A percentile compares a stretch with the other conserved stretches of the same genome.
phyloP scores from a whole-genome alignment of 2,329 filamentous ascomycete species.

The Fusarium sp. region DNA sequence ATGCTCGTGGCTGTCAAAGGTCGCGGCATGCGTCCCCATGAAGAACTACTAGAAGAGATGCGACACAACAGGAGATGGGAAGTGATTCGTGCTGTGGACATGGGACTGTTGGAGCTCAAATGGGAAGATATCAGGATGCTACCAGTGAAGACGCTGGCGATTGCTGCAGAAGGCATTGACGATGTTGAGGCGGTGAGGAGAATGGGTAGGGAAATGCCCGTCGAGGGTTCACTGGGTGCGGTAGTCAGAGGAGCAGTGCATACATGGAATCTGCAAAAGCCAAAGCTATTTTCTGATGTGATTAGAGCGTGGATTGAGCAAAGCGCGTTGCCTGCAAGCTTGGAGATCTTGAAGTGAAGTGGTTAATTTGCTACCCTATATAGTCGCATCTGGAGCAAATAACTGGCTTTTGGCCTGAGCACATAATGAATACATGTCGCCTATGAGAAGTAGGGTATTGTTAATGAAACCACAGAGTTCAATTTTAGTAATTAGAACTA shows the following conservation, averaged over 20 bases:
- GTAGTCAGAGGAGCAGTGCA: slow-evolving; percentile 51
- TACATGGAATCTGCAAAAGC: slow-evolving; percentile 54
- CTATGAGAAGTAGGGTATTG: slow-evolving; percentile 19
- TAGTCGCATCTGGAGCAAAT: neutral
- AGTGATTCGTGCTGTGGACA: slow-evolving; percentile 38
- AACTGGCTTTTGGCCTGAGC: neutral
- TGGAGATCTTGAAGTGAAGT: slow-evolving; percentile 34
- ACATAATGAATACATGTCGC: neutral
- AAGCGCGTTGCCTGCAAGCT: slow-evolving; percentile 39
- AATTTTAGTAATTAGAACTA: slow-evolving; percentile 1
- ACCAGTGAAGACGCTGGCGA: slow-evolving; percentile 41
- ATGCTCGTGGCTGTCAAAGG: slow-evolving; percentile 41
- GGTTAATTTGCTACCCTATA: slow-evolving; percentile 6
- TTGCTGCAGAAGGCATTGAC: slow-evolving; percentile 48
- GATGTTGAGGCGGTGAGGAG: slow-evolving; percentile 44
- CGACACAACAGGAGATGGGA: slow-evolving; percentile 45
- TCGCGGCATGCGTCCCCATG: slow-evolving; percentile 41
- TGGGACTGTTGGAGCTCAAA: slow-evolving; percentile 36
- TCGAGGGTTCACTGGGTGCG: slow-evolving; percentile 43
- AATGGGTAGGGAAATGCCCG: slow-evolving; percentile 41
- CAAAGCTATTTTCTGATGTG: slow-evolving; percentile 50
- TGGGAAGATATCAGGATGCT: slow-evolving; percentile 42
- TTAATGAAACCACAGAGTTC: neutral
- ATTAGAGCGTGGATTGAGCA: slow-evolving; percentile 50
- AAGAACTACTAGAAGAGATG: slow-evolving; percentile 49